Conservation (phyloP, 352 stramenopile species). For the Globisporangium perplexum region DNA sequence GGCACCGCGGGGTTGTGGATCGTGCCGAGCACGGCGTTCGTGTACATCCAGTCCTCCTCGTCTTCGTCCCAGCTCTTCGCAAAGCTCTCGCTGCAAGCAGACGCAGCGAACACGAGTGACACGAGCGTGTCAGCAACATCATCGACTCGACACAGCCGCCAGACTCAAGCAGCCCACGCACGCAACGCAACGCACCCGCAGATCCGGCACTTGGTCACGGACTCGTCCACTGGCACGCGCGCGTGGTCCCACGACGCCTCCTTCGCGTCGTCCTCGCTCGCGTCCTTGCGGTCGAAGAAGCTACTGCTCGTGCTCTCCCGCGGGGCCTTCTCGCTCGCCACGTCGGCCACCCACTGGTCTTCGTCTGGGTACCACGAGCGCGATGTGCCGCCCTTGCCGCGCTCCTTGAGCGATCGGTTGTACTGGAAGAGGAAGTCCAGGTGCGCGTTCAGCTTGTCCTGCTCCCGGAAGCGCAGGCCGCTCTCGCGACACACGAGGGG, state of each 20-base stretch:
- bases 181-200: constrained; percentile 61
- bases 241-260: constrained; percentile 52
- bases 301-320: constrained; percentile 73
- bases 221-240: constrained; percentile 72
- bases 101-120: not conserved
- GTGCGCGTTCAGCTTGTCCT: constrained; percentile 71
- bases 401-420: constrained; percentile 76
- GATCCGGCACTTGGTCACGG: constrained; percentile 76
- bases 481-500: constrained; percentile 79
- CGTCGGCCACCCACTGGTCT: constrained; percentile 77
- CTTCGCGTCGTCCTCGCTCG: constrained; percentile 39
- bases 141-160: not conserved
- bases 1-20: constrained; percentile 46
- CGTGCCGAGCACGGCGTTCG: constrained; percentile 72
- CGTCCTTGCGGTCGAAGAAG: constrained; percentile 63
- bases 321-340: constrained; percentile 47
- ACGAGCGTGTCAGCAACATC: not conserved
- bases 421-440: constrained; percentile 87
- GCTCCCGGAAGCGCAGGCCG: constrained; percentile 72
- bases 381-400: constrained; percentile 74
- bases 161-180: no score
- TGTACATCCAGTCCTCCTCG: constrained; percentile 90
- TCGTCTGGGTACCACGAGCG: constrained; percentile 80
- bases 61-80: constrained; percentile 84
- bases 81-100: constrained; percentile 54